Evolutionary conservation across 768 basidiomycete genomes (phyloP).

Genomic region (Gautieria morchelliformis): DNA sequence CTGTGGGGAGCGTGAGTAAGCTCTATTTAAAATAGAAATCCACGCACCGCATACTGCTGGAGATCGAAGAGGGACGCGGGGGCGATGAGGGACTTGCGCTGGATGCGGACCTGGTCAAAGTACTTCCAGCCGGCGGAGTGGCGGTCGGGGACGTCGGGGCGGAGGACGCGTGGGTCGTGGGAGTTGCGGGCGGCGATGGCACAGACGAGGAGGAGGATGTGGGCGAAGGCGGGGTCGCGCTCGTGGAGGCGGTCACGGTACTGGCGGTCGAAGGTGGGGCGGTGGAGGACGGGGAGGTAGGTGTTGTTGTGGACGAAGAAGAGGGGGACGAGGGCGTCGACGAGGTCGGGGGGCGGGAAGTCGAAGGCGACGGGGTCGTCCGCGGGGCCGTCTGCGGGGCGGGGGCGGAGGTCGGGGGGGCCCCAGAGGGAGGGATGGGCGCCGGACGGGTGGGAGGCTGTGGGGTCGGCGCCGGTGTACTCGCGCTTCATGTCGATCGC

Average conservation of each 20-base stretch:
- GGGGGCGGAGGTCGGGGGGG: no score
- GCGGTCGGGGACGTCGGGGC: slow-evolving; percentile 24
- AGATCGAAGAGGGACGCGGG: slow-evolving; percentile 58
- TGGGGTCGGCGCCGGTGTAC: slow-evolving; percentile 30
- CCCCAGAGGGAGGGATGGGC: no score
- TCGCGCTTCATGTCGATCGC: slow-evolving; percentile 54
- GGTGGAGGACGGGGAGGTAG: slow-evolving; percentile 63
- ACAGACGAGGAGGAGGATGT: slow-evolving; percentile 59
- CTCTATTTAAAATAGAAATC: no score
- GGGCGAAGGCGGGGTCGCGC: slow-evolving; percentile 41
- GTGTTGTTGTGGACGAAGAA: slow-evolving; percentile 55
- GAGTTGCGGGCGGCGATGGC: slow-evolving; percentile 52
- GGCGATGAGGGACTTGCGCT: slow-evolving; percentile 46
- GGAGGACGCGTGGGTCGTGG: slow-evolving; percentile 48
- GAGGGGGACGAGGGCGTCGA: slow-evolving; percentile 41
- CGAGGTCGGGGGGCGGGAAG: slow-evolving; percentile 33
- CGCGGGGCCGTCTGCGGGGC: slow-evolving; percentile 2
- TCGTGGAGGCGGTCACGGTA: slow-evolving; percentile 41
- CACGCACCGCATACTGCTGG: slow-evolving; percentile 52
- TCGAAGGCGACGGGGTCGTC: slow-evolving; percentile 12
- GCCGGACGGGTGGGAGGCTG: slow-evolving; percentile 11
- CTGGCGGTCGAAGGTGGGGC: slow-evolving; percentile 51
- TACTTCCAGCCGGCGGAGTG: slow-evolving; percentile 54
- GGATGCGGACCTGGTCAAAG: slow-evolving; percentile 49
- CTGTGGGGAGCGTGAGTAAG: slow-evolving; percentile 3